Evolutionary conservation across 2,329 filamentous ascomycete genomes (phyloP).

Genomic region (Colletotrichum sp.): DNA sequence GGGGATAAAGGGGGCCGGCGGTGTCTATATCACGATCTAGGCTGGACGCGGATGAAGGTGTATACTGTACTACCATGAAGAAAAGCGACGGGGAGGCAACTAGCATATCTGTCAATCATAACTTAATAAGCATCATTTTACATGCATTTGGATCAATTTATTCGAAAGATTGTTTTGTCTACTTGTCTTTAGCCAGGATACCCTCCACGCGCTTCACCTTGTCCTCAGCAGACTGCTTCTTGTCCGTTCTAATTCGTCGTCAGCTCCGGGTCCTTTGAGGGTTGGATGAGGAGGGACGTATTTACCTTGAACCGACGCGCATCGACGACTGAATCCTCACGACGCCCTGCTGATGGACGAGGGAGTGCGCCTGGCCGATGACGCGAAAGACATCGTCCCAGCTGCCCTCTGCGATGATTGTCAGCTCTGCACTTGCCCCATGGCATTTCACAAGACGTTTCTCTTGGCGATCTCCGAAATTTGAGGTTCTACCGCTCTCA

Average conservation of each 20-base stretch:
- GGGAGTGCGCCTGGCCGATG: slow-evolving; percentile 83
- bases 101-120: slow-evolving; percentile 12
- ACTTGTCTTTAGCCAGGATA: slow-evolving; percentile 42
- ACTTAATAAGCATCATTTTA: slow-evolving; percentile 5
- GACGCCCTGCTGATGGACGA: slow-evolving; percentile 79
- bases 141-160: background rate
- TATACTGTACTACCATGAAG: slow-evolving; percentile 6
- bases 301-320: slow-evolving; percentile 77
- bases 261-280: background rate
- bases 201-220: slow-evolving; percentile 72
- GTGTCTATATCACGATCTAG: slow-evolving; percentile 9
- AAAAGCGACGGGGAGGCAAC: background rate
- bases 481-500: no score
- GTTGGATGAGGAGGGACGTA: slow-evolving; percentile 28
- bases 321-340: slow-evolving; percentile 89
- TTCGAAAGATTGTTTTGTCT: background rate
- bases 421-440: slow-evolving; percentile 37
- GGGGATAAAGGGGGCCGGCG: background rate
- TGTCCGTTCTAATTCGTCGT: slow-evolving; percentile 70
- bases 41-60: background rate
- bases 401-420: slow-evolving; percentile 83
- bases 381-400: slow-evolving; percentile 89
- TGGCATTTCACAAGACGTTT: no score
- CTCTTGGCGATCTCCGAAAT: no score
- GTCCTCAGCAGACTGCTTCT: slow-evolving; percentile 79